phyloP scores from a whole-genome alignment of 2,329 filamentous ascomycete genomes.

The Fusarium udum region DNA sequence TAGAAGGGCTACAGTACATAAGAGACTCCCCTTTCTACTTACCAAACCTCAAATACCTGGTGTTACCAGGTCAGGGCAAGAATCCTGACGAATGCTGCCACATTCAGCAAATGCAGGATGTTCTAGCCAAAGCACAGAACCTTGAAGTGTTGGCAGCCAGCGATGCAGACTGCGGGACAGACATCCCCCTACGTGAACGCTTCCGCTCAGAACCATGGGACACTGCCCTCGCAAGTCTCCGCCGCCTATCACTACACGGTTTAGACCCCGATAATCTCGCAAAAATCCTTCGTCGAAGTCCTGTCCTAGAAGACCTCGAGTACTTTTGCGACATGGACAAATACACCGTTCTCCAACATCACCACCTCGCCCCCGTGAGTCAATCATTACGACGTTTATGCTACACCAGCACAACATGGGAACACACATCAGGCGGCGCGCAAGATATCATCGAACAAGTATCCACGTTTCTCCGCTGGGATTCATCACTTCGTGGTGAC shows the following conservation, averaged over 20 bases:
- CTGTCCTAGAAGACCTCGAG: constrained; percentile 40
- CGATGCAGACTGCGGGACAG: constrained; percentile 41
- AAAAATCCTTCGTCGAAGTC: constrained; percentile 40
- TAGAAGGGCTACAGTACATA: constrained; percentile 40
- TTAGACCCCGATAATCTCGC: constrained; percentile 40
- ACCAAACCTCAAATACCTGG: constrained; percentile 43
- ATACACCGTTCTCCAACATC: constrained; percentile 40
- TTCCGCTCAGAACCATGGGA: constrained; percentile 42
- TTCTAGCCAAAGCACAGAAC: constrained; percentile 40
- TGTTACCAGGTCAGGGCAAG: constrained; percentile 38
- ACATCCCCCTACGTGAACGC: constrained; percentile 40
- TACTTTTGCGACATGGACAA: constrained; percentile 45
- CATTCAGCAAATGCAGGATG: constrained; percentile 45
- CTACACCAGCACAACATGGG: constrained; percentile 41
- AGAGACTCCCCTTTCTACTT: constrained; percentile 41
- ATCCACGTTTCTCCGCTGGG: constrained; percentile 40
- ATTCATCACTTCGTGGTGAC: constrained; percentile 37
- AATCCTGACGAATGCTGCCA: constrained; percentile 41
- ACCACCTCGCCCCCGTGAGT: constrained; percentile 30
- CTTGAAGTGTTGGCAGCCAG: constrained; percentile 39
- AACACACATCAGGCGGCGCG: constrained; percentile 35
- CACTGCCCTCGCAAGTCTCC: constrained; percentile 38
- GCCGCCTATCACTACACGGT: constrained; percentile 40
- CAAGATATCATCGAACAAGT: constrained; percentile 41
- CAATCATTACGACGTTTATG: constrained; percentile 37